Percentiles rank a stretch among this genome's conserved stretches.
phyloP scores from a whole-genome alignment of 352 stramenopile species.

The Pythium dissotocum region DNA sequence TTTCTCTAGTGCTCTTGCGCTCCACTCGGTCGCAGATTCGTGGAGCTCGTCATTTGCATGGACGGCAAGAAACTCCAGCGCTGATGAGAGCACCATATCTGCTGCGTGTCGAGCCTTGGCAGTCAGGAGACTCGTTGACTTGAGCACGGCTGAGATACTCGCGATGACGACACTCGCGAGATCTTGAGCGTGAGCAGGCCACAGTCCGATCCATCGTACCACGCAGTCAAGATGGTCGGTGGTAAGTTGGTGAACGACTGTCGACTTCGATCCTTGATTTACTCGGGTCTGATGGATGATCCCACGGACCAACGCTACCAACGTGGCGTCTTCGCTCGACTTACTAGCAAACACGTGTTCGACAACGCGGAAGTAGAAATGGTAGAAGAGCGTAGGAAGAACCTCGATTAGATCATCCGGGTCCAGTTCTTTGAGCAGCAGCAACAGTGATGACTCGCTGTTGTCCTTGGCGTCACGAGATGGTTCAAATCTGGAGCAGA shows the following conservation, averaged over 20 bases:
- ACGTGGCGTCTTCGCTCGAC: neutral
- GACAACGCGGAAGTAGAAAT: neutral
- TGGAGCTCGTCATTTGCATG: neutral
- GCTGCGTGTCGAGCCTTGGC: neutral
- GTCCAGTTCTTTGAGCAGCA: neutral
- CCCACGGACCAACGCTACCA: neutral
- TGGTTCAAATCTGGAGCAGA: neutral
- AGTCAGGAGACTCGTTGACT: neutral
- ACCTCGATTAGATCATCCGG: neutral
- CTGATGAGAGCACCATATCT: neutral
- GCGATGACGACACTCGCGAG: neutral
- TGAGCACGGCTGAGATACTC: neutral
- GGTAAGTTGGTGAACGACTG: neutral
- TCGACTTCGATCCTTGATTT: neutral
- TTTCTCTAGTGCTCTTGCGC: neutral
- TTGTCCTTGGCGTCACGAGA: neutral
- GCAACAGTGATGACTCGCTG: neutral
- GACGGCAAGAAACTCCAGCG: neutral
- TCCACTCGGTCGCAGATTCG: neutral
- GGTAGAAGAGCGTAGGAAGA: neutral
- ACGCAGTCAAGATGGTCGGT: neutral
- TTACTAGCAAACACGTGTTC: neutral
- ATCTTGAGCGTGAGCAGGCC: neutral
- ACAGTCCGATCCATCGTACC: neutral
- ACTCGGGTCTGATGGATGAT: neutral